Conservation (phyloP, 768 basidiomycete genomes). For the Leccinellum albellum region DNA sequence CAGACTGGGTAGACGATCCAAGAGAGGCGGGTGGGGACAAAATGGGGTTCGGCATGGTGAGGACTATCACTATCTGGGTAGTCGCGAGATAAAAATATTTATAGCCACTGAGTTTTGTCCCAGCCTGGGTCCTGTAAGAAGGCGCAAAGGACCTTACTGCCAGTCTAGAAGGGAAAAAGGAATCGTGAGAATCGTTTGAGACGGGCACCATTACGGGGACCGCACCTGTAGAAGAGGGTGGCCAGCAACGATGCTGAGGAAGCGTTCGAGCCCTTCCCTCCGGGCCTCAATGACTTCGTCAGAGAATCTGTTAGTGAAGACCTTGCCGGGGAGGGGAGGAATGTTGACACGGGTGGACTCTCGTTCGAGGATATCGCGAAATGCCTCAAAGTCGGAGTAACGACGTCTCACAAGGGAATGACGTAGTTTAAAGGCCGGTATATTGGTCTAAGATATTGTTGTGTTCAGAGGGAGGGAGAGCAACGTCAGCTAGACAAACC, state of each 20-base stretch:
- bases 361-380: conserved; percentile 95
- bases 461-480: not conserved
- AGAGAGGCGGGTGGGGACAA: not conserved
- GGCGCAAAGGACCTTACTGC: conserved; percentile 93
- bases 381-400: conserved; percentile 94
- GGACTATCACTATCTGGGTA: not conserved
- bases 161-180: conserved; percentile 53
- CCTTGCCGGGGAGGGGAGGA: conserved; percentile 94
- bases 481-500: conserved; percentile 38
- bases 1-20: not conserved
- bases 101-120: conserved; percentile 80
- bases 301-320: conserved; percentile 97
- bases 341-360: conserved; percentile 98
- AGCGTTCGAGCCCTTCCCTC: conserved; percentile 90
- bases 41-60: not conserved
- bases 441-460: conserved; percentile 72
- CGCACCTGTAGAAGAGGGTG: conserved; percentile 90
- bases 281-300: conserved; percentile 94
- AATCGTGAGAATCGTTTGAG: conserved; percentile 5
- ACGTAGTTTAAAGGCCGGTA: conserved; percentile 97
- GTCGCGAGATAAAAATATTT: conserved; percentile 17
- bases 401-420: conserved; percentile 85
- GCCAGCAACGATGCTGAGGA: conserved; percentile 93
- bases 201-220: conserved; percentile 23
- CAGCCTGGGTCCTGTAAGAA: conserved; percentile 94